These are phyloP conservation scores for Linanthus parryae DNA, from an alignment of 148 eudicot genomes.

Conservation along the genomic window DNA sequence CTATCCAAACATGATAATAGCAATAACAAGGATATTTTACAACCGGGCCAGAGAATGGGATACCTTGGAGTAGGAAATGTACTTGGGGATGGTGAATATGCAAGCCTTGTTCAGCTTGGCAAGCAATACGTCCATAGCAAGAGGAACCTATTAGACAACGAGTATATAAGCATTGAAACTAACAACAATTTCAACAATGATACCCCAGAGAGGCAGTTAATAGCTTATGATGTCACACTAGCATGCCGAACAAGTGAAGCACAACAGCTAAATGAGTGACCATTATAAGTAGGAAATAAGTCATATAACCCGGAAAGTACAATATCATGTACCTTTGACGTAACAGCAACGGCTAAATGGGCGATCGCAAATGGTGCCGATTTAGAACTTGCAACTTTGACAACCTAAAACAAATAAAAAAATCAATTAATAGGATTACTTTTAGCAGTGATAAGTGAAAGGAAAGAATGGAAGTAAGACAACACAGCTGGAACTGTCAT, in stretches of 20 bases:
- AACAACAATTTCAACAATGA: slow-evolving; percentile 1
- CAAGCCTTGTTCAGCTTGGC: slow-evolving; percentile 79
- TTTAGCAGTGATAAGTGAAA: no score
- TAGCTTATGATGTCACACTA: no score
- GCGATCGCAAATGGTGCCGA: slow-evolving; percentile 50
- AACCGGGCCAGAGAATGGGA: no score
- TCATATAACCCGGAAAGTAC: neutral
- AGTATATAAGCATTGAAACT: slow-evolving; percentile 1
- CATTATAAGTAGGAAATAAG: no score
- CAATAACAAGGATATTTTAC: no score
- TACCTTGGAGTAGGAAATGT: slow-evolving; percentile 65
- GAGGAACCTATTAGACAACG: slow-evolving; percentile 54
- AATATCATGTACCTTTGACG: slow-evolving; percentile 52
- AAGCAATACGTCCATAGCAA: slow-evolving; percentile 65
- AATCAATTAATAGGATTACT: no score
- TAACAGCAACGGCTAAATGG: slow-evolving; percentile 59
- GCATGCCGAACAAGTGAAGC: no score
- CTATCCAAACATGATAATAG: no score
- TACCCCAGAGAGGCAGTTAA: neutral
- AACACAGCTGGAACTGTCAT: no score
- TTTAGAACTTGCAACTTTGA: slow-evolving; percentile 30
- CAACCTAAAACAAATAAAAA: slow-evolving; percentile 56
- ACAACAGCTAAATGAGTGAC: no score
- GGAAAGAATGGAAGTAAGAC: no score
- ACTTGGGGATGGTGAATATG: slow-evolving; percentile 88